Base-by-base conservation (phyloP, 2,329 filamentous ascomycete genomes). In the Seiridium unicorne region DNA sequence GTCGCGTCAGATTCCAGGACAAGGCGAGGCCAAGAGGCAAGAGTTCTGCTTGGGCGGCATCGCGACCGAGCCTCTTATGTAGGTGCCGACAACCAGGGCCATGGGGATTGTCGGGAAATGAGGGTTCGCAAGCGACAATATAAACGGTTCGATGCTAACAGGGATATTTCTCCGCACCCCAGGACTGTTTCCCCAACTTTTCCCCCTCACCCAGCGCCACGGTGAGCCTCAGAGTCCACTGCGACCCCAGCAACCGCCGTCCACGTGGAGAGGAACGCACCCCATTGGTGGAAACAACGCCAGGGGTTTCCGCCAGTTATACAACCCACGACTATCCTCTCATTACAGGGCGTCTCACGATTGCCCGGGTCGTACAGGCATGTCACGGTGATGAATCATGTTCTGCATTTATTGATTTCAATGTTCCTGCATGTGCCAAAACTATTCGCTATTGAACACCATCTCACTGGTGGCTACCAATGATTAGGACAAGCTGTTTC, bases 291-390 rank as follows among this genome's bases (percentile, higher is more conserved):
- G 55, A 48, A 57, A 34, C 10, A 42, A 32, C 6, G n/a, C 18
- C 55, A 57, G 18, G 42, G 32, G 32, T 31, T 46, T 44, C 55
- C 55, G 55, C 55, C 55, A 57, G 31, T 57, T 53, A 53, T 53
- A 53, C 32, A n/a, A 53, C 49, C 49, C 35, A 11, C 35, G n/a
- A n/a, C 49, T 53, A 13, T 53, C 13, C 32, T 53, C 35, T 53
- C 31, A 53, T 53, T 31, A 53, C 32, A 53, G 49, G 49, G 38
- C 38, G n/a, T 35, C 35, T n/a, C 32, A 26, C 47, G 26, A 32
- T 13, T 32, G 35, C 18, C 3, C 6, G 47, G 47, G 26, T 32
- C 47, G 18, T 26, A 26, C 18, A 26, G 18, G 18, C 18, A 26
- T 26, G 18, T 26, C 18, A 26, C 18, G 18, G 18, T 26, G 18